A percentile compares a stretch with the other conserved stretches of the same genome.
Evolutionary conservation across 768 basidiomycete genomes (phyloP).

Genomic region (Hemileccinum impolitum): DNA sequence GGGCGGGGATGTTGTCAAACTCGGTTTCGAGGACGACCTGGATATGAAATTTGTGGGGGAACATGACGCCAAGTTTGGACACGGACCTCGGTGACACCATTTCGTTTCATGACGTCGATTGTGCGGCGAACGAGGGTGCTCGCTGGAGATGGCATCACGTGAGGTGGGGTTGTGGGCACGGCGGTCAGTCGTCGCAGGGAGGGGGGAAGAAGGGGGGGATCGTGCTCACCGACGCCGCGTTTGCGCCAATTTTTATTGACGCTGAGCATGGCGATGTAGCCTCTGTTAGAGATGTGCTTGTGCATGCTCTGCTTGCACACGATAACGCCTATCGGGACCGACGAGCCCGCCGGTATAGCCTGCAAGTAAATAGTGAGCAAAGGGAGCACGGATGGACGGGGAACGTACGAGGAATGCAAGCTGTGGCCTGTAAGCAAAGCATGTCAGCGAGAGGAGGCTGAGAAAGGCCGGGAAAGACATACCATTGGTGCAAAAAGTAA

Average conservation of each 20-base stretch:
- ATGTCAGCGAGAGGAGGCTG: conserved; percentile 5
- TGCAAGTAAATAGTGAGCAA: conserved; percentile 8
- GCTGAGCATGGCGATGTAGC: conserved; percentile 98
- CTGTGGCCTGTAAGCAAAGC: conserved; percentile 64
- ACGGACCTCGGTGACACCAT: conserved; percentile 84
- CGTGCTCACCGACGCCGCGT: conserved; percentile 81
- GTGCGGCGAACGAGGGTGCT: conserved; percentile 81
- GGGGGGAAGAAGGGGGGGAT: neutral
- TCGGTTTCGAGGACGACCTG: conserved; percentile 96
- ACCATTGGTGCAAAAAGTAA: conserved; percentile 97
- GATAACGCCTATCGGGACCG: conserved; percentile 82
- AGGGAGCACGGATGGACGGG: too few relatives aligned
- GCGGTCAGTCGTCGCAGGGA: too few relatives aligned
- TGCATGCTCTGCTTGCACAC: conserved; percentile 97
- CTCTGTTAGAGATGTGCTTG: conserved; percentile 68
- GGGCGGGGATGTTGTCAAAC: conserved; percentile 84
- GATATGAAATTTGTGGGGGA: neutral
- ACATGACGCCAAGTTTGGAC: neutral
- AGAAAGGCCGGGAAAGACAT: conserved; percentile 27
- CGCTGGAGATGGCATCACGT: conserved; percentile 48
- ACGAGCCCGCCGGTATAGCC: conserved; percentile 28
- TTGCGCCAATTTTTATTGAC: conserved; percentile 82
- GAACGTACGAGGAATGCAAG: conserved; percentile 69
- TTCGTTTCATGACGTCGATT: conserved; percentile 76
- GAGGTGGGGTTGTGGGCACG: conserved; percentile 12